These are phyloP conservation scores for Fusarium succisae DNA, from an alignment of 2,329 filamentous ascomycete genomes.

Conservation along the genomic window DNA sequence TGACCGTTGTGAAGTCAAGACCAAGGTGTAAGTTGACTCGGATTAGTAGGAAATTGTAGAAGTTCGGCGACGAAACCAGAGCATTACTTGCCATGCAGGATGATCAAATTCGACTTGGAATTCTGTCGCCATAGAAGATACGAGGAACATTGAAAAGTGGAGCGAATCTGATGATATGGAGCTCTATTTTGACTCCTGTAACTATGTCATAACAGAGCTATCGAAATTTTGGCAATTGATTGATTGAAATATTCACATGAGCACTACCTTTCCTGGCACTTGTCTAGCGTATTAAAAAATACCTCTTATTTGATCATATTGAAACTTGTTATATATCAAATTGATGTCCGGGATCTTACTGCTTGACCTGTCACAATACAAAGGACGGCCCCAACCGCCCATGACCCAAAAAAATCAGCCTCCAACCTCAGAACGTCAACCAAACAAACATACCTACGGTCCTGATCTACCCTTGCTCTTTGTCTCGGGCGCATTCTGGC, in stretches of 20 bases:
- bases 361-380: slow-evolving; percentile 33
- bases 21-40: neutral
- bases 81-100: neutral
- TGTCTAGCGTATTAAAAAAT: neutral
- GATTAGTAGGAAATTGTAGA: neutral
- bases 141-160: neutral
- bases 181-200: neutral
- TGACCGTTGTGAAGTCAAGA: neutral
- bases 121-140: neutral
- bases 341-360: neutral
- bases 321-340: neutral
- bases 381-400: slow-evolving; percentile 2
- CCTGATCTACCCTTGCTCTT: neutral
- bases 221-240: neutral
- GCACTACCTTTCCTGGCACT: neutral
- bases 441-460: neutral
- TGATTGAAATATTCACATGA: neutral
- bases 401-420: slow-evolving; percentile 27
- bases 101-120: neutral
- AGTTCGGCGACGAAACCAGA: neutral
- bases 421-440: slow-evolving; percentile 24
- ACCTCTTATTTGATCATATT: neutral
- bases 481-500: neutral
- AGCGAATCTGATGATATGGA: neutral
- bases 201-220: neutral